A percentile compares a stretch with the other conserved stretches of the same genome.
Evolutionary conservation across 129 eudicot genomes (phyloP).

Genomic region (Artemisia annua): DNA sequence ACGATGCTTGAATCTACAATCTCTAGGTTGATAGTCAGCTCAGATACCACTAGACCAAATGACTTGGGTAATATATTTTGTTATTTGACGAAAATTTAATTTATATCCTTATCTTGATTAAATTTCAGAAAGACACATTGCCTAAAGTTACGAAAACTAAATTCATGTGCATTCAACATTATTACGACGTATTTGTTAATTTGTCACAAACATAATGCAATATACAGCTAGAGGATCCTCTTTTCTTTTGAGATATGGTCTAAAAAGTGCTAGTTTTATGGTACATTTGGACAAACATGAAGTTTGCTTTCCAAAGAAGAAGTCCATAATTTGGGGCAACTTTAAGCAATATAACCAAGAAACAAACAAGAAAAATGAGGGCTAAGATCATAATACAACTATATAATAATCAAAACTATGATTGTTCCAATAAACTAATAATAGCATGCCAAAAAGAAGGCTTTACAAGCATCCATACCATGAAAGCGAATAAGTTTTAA

Average conservation of each 20-base stretch:
- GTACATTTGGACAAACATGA: slow-evolving; percentile 33
- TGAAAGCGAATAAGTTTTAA: slow-evolving; percentile 21
- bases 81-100: no score
- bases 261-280: slow-evolving; percentile 29
- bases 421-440: slow-evolving; percentile 17
- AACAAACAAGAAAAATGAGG: slow-evolving; percentile 29
- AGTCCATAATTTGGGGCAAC: slow-evolving; percentile 31
- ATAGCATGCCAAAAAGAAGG: slow-evolving; percentile 37
- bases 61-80: no score
- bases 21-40: no score
- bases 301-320: slow-evolving; percentile 25
- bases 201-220: background rate
- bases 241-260: slow-evolving; percentile 23
- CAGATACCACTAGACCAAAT: no score
- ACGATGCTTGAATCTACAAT: no score
- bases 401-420: background rate
- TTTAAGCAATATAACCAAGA: slow-evolving; percentile 28
- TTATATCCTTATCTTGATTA: no score
- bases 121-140: no score
- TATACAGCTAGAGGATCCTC: background rate
- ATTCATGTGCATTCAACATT: no score
- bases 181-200: no score
- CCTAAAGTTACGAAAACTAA: no score
- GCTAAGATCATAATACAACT: slow-evolving; percentile 24
- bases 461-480: slow-evolving; percentile 32